phyloP scores from a whole-genome alignment of 2,329 filamentous ascomycete species.

The Nemania serpens region DNA sequence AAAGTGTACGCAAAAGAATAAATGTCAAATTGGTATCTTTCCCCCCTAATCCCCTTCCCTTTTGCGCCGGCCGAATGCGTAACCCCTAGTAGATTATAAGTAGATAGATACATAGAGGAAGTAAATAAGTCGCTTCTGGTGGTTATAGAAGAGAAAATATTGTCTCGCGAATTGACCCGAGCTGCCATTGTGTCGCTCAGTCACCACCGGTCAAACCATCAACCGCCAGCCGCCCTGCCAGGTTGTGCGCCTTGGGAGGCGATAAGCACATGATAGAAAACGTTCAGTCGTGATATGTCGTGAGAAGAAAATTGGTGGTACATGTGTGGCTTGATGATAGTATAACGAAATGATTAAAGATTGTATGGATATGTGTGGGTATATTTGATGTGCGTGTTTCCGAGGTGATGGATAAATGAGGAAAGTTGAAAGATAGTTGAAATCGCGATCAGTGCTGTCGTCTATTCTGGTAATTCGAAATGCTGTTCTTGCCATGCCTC shows the following conservation, averaged over 20 bases:
- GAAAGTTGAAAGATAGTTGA: not conserved
- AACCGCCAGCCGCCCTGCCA: not conserved
- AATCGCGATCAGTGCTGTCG: not conserved
- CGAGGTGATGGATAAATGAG: not conserved
- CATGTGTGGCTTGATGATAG: not conserved
- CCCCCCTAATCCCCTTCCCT: not conserved
- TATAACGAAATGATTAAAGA: conserved; percentile 1
- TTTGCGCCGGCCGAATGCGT: not conserved
- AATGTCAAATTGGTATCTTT: conserved; percentile 4
- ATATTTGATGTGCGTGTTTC: not conserved
- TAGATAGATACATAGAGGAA: not conserved
- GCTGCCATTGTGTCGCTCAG: not conserved
- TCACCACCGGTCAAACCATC: not conserved
- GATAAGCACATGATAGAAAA: not conserved
- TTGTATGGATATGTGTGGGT: conserved; percentile 3
- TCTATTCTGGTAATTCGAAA: conserved; percentile 39
- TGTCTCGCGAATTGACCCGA: not conserved
- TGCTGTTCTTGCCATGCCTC: conserved; percentile 37
- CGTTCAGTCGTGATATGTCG: not conserved
- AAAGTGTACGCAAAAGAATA: too few relatives aligned
- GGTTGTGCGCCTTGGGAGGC: not conserved
- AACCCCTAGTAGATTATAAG: conserved; percentile 1
- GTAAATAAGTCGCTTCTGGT: not conserved
- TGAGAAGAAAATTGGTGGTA: not conserved
- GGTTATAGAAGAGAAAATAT: not conserved